Evolutionary conservation across 768 basidiomycete genomes (phyloP).

Genomic region (Lentinus brumalis): DNA sequence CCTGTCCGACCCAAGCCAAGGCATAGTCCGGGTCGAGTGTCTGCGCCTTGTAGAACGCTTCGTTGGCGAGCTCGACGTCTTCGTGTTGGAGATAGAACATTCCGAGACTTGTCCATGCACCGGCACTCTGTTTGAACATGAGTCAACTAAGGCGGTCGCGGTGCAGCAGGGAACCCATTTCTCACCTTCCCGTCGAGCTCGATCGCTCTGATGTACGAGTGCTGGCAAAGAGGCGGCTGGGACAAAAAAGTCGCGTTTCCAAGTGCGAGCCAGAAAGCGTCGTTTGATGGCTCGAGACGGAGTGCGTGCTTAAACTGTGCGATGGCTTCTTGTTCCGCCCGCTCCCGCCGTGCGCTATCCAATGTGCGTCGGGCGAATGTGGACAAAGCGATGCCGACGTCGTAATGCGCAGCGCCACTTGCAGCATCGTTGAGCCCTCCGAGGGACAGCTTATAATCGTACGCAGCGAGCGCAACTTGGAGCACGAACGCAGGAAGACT

Average conservation of each 20-base stretch:
- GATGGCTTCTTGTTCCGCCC: constrained; percentile 44
- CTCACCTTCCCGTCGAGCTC: constrained; percentile 83
- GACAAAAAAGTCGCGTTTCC: constrained; percentile 70
- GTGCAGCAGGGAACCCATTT: background rate
- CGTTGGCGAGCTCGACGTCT: constrained; percentile 82
- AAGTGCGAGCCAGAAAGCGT: constrained; percentile 80
- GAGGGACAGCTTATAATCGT: constrained; percentile 61
- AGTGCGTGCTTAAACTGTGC: constrained; percentile 71
- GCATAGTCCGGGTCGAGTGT: constrained; percentile 90
- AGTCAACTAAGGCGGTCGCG: constrained; percentile 4
- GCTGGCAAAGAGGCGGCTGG: constrained; percentile 79
- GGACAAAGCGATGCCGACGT: constrained; percentile 67
- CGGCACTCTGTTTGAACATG: constrained; percentile 55
- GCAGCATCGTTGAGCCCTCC: constrained; percentile 51
- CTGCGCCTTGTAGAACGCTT: constrained; percentile 86
- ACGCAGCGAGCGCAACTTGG: constrained; percentile 58
- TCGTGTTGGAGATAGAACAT: constrained; percentile 79
- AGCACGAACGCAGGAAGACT: constrained; percentile 38
- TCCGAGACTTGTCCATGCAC: constrained; percentile 86
- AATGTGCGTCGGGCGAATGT: constrained; percentile 42
- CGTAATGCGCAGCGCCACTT: constrained; percentile 68
- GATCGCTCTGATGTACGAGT: constrained; percentile 87
- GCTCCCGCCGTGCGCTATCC: constrained; percentile 33
- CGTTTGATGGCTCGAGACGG: constrained; percentile 68
- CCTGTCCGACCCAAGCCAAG: constrained; percentile 90